Conservation (phyloP, 2,329 filamentous ascomycete species). For the Penicillium sp. region DNA sequence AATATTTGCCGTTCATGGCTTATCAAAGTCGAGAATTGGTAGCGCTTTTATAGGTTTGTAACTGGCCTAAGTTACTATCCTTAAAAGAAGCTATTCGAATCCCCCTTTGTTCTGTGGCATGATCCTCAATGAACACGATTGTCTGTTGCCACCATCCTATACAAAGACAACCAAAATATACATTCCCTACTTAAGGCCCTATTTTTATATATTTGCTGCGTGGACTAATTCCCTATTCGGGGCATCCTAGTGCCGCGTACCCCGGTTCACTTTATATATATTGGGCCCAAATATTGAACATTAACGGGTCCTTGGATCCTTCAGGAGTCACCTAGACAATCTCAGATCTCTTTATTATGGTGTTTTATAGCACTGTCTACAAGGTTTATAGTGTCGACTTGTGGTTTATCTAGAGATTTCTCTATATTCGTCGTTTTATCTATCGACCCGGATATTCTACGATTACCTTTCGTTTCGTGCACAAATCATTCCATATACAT, state of each 20-base stretch:
- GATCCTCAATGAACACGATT: background rate
- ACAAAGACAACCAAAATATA: background rate
- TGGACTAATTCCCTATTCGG: no score
- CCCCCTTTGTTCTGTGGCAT: background rate
- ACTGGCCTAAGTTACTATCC: no score
- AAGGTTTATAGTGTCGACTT: background rate
- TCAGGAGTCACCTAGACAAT: background rate
- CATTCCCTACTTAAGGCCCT: background rate
- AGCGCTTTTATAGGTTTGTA: background rate
- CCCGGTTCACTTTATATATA: background rate
- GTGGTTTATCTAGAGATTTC: background rate
- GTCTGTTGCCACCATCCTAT: background rate
- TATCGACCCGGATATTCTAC: background rate
- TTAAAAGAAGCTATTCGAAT: background rate
- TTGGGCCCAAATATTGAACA: background rate
- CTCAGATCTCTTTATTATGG: background rate
- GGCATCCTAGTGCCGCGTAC: no score
- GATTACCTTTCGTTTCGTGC: background rate
- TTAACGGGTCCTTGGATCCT: background rate
- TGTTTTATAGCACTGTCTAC: background rate
- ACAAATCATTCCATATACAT: background rate
- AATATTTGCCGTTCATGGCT: background rate
- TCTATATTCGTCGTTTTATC: background rate
- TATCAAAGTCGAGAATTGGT: background rate
- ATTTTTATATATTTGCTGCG: background rate